Evolutionary conservation across 2,329 filamentous ascomycete genomes (phyloP).

Genomic region (Parafenestella ontariensis): DNA sequence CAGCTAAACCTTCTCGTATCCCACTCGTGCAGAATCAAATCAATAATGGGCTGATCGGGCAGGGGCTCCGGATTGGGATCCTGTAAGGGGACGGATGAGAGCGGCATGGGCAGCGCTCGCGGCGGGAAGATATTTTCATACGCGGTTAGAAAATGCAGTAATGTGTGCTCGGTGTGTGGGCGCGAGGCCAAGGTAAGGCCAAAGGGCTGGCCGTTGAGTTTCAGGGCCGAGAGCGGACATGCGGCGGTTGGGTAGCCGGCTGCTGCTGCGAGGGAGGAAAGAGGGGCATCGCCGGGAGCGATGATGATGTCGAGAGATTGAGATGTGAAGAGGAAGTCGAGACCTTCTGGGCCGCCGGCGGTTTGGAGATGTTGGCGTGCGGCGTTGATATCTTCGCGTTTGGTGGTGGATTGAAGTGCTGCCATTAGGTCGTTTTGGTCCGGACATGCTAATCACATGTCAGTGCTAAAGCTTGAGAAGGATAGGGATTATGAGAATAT

Average conservation of each 20-base stretch:
- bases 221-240: conserved; percentile 42
- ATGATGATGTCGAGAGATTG: conserved; percentile 43
- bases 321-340: conserved; percentile 40
- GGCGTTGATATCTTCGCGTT: conserved; percentile 34
- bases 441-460: conserved; percentile 29
- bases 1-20: conserved; percentile 42
- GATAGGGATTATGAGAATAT: not conserved
- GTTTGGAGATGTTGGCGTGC: conserved; percentile 36
- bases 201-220: conserved; percentile 47
- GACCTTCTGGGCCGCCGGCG: conserved; percentile 40
- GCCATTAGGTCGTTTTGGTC: conserved; percentile 47
- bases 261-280: conserved; percentile 45
- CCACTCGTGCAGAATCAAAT: conserved; percentile 45
- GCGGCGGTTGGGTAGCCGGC: conserved; percentile 47
- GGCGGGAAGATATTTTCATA: conserved; percentile 47
- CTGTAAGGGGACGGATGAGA: conserved; percentile 37
- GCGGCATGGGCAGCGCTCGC: conserved; percentile 39
- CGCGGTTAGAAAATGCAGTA: conserved; percentile 47
- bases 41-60: conserved; percentile 43
- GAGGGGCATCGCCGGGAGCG: conserved; percentile 44
- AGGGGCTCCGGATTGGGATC: conserved; percentile 33
- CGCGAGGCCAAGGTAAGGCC: conserved; percentile 42
- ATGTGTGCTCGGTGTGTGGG: conserved; percentile 39
- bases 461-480: not conserved
- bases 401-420: conserved; percentile 32